Conservation (phyloP, 2,329 filamentous ascomycete species). For the Botryotinia narcissicola region DNA sequence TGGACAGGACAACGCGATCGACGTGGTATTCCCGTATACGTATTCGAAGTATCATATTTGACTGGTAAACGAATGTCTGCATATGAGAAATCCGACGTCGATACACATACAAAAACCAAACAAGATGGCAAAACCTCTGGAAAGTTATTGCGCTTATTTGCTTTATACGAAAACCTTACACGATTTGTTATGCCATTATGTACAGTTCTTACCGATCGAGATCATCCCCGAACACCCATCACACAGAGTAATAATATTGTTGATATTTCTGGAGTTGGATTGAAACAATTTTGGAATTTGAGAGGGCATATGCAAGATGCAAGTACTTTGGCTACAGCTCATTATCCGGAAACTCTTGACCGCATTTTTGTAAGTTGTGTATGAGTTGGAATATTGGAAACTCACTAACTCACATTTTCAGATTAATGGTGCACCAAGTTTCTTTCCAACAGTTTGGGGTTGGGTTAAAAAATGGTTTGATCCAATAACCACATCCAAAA, state of each 20-base stretch:
- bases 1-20: constrained; percentile 90
- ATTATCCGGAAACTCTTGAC: constrained; percentile 93
- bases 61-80: constrained; percentile 76
- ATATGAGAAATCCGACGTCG: constrained; percentile 66
- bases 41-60: constrained; percentile 82
- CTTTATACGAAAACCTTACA: constrained; percentile 89
- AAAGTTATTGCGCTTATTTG: constrained; percentile 82
- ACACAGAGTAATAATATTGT: constrained; percentile 94
- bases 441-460: constrained; percentile 91
- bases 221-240: constrained; percentile 76
- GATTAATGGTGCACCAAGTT: constrained; percentile 85
- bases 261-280: constrained; percentile 80
- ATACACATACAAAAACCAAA: constrained; percentile 59
- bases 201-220: constrained; percentile 69
- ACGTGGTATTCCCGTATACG: constrained; percentile 86
- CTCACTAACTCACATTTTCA: constrained; percentile 33
- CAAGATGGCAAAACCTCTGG: constrained; percentile 65
- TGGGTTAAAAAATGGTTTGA: constrained; percentile 97
- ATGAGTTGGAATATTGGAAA: neutral
- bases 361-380: constrained; percentile 57
- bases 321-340: constrained; percentile 80
- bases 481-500: constrained; percentile 91
- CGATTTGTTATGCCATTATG: constrained; percentile 84
- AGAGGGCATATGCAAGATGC: constrained; percentile 93
- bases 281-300: constrained; percentile 95